Percentiles rank a stretch among this genome's conserved stretches.
Evolutionary conservation across 225 moss, liverwort and hornwort genomes (phyloP).

Genomic region (Sphagnum tenellum): DNA sequence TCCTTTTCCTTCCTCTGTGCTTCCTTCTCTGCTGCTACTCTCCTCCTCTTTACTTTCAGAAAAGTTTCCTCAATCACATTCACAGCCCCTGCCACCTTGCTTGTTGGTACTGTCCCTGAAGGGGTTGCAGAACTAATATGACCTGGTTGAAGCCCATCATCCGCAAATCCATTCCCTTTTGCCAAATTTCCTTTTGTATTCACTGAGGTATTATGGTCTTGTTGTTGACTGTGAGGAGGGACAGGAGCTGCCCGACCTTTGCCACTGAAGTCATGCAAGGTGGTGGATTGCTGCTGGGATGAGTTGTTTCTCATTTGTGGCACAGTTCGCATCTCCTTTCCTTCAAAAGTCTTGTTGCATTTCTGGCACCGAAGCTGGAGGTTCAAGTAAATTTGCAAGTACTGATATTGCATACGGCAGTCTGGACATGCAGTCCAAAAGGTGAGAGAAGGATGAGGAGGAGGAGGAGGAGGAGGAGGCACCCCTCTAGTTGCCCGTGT

Average conservation of each 20-base stretch:
- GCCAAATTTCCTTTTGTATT: conserved; percentile 24
- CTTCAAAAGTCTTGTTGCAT: conserved; percentile 58
- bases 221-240: conserved; percentile 24
- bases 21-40: too few species aligned
- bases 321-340: conserved; percentile 40
- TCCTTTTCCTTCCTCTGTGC: too few species aligned
- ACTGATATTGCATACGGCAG: conserved; percentile 86
- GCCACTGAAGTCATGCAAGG: conserved; percentile 11
- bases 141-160: conserved; percentile 9
- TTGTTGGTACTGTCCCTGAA: too few species aligned
- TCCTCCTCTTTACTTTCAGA: too few species aligned
- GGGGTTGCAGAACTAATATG: too few species aligned
- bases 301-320: conserved; percentile 13
- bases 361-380: conserved; percentile 66
- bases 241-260: conserved; percentile 18
- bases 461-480: conserved; percentile 6
- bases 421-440: conserved; percentile 88
- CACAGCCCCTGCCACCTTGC: too few species aligned
- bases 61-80: too few species aligned
- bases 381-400: conserved; percentile 55
- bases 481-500: conserved; percentile 16
- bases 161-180: conserved; percentile 33
- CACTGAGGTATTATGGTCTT: conserved; percentile 30
- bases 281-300: conserved; percentile 10
- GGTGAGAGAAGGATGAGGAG: conserved; percentile 9